phyloP scores from a whole-genome alignment of 106 monocot genomes.

The Posidonia australis region DNA sequence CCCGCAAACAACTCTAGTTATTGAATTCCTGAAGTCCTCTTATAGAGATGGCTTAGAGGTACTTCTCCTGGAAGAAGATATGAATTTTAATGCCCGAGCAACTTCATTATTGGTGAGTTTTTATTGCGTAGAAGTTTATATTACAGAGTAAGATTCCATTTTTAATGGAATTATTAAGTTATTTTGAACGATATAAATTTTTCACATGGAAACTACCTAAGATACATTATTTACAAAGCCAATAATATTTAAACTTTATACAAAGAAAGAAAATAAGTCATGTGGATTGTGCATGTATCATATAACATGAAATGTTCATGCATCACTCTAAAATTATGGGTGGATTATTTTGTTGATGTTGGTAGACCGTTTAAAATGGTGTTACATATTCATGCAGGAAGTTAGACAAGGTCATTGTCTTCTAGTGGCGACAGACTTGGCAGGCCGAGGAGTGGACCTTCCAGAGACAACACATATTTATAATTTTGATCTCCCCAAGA shows the following conservation, averaged over 20 bases:
- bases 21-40: conserved; percentile 46
- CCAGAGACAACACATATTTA: conserved; percentile 90
- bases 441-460: conserved; percentile 86
- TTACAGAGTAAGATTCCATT: too few species aligned
- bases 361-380: background rate
- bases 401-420: conserved; percentile 46
- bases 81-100: conserved; percentile 92
- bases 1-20: conserved; percentile 50
- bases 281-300: too few species aligned
- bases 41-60: conserved; percentile 64
- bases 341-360: background rate
- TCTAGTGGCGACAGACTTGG: conserved; percentile 81
- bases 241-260: too few species aligned
- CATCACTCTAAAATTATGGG: too few species aligned
- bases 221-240: too few species aligned
- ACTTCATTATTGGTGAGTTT: conserved; percentile 54
- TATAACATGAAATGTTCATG: too few species aligned
- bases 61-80: conserved; percentile 60
- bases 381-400: conserved; percentile 32
- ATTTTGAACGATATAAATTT: too few species aligned
- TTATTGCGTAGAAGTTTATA: too few species aligned
- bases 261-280: too few species aligned
- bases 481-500: conserved; percentile 83
- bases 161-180: too few species aligned
- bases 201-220: too few species aligned